These are phyloP conservation scores for Polytrichum formosum DNA, from an alignment of 225 moss, liverwort and hornwort genomes.

Conservation along the genomic window DNA sequence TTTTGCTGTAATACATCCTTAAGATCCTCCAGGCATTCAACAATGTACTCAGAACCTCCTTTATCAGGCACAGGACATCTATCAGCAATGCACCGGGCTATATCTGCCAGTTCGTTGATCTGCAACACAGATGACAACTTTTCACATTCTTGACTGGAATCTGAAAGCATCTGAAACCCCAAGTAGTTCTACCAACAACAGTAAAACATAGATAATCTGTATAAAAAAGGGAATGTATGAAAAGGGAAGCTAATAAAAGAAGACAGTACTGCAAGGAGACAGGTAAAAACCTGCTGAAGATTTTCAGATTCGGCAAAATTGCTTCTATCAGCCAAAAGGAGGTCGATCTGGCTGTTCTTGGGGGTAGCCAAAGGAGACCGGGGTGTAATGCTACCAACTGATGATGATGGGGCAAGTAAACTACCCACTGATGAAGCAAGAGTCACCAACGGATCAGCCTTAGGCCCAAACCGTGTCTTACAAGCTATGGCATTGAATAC, in stretches of 20 bases:
- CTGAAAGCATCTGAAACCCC: neutral
- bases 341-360: slow-evolving; percentile 76
- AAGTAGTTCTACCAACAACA: too few species aligned
- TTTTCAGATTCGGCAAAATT: slow-evolving; percentile 72
- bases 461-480: slow-evolving; percentile 87
- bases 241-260: too few species aligned
- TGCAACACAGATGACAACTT: slow-evolving; percentile 27
- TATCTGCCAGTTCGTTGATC: slow-evolving; percentile 89
- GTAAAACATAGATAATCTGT: too few species aligned
- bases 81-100: slow-evolving; percentile 78
- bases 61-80: slow-evolving; percentile 56
- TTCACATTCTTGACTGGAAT: neutral
- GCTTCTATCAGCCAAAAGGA: slow-evolving; percentile 66
- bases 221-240: too few species aligned
- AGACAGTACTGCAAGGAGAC: too few species aligned
- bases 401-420: slow-evolving; percentile 58
- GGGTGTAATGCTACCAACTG: slow-evolving; percentile 84
- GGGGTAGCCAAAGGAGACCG: slow-evolving; percentile 78
- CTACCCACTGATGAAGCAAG: slow-evolving; percentile 56
- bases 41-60: slow-evolving; percentile 51
- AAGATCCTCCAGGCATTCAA: slow-evolving; percentile 91
- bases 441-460: slow-evolving; percentile 54
- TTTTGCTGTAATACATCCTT: slow-evolving; percentile 88
- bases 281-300: slow-evolving; percentile 66
- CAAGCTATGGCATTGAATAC: slow-evolving; percentile 68